A percentile compares a stretch with the other conserved stretches of the same genome.
Conservation (phyloP, 2,329 filamentous ascomycete genomes). For the Blastomyces gilchristii region DNA sequence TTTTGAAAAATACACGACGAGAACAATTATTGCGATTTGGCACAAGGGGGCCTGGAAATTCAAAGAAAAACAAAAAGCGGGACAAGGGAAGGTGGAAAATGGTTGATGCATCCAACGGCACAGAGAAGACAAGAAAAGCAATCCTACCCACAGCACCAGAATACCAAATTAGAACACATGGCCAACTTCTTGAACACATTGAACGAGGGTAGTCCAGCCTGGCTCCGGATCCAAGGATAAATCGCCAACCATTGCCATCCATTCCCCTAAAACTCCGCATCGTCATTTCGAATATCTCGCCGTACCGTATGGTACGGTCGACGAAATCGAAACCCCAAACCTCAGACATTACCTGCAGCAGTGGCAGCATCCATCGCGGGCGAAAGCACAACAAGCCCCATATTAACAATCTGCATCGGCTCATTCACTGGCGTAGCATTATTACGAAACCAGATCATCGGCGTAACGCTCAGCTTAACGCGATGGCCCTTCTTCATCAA, state of each 20-base stretch:
- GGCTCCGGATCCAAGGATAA: neutral
- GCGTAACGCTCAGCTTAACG: constrained; percentile 19
- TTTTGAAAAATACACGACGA: neutral
- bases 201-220: neutral
- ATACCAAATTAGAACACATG: neutral
- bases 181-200: neutral
- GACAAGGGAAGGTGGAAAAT: neutral
- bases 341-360: neutral
- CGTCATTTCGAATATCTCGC: neutral
- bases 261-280: neutral
- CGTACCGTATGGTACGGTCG: neutral
- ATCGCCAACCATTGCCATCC: neutral
- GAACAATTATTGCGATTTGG: neutral
- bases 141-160: neutral
- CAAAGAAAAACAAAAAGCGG: neutral
- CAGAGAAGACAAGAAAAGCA: neutral
- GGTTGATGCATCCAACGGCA: too few relatives aligned
- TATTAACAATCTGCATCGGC: constrained; percentile 12
- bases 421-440: neutral
- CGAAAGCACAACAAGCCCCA: constrained; percentile 14
- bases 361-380: neutral
- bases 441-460: constrained; percentile 18
- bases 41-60: neutral
- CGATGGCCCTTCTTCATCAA: constrained; percentile 13
- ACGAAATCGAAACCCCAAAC: neutral